Conservation (phyloP, 768 basidiomycete species). For the Mycena floridula region DNA sequence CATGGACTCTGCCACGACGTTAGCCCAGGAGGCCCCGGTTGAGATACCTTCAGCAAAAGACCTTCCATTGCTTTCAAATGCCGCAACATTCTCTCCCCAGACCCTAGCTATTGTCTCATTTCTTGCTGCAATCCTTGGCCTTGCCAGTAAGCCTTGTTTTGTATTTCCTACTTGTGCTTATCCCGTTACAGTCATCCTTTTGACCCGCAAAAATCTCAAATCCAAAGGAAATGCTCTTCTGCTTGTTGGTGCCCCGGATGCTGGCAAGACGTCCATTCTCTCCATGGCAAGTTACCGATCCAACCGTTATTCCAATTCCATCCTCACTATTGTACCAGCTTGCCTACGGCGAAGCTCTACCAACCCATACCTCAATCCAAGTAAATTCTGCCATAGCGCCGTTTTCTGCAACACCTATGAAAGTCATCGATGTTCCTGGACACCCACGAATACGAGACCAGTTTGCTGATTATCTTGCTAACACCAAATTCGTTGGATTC, state of each 20-base stretch:
- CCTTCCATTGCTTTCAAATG: no score
- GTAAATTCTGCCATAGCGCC: constrained; percentile 49
- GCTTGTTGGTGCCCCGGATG: constrained; percentile 69
- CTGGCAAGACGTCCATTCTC: constrained; percentile 77
- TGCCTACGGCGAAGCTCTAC: constrained; percentile 53
- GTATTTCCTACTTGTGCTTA: no score
- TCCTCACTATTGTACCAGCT: constrained; percentile 36
- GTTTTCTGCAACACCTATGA: constrained; percentile 40
- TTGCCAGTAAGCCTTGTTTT: no score
- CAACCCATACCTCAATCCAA: constrained; percentile 76
- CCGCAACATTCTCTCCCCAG: no score
- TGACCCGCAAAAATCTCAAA: constrained; percentile 35
- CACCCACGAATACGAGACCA: constrained; percentile 76
- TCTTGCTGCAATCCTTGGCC: no score
- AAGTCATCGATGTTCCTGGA: constrained; percentile 75
- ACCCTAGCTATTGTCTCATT: no score
- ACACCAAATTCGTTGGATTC: constrained; percentile 65
- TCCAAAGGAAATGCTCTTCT: constrained; percentile 57
- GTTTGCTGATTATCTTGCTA: constrained; percentile 56
- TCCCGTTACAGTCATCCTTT: constrained; percentile 38
- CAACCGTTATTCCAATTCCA: not conserved
- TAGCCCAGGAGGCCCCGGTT: no score
- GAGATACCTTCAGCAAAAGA: no score
- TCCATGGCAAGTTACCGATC: constrained; percentile 46
- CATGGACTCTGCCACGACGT: no score